phyloP scores from a whole-genome alignment of 352 stramenopile genomes.

The Phytophthora palmivora region DNA sequence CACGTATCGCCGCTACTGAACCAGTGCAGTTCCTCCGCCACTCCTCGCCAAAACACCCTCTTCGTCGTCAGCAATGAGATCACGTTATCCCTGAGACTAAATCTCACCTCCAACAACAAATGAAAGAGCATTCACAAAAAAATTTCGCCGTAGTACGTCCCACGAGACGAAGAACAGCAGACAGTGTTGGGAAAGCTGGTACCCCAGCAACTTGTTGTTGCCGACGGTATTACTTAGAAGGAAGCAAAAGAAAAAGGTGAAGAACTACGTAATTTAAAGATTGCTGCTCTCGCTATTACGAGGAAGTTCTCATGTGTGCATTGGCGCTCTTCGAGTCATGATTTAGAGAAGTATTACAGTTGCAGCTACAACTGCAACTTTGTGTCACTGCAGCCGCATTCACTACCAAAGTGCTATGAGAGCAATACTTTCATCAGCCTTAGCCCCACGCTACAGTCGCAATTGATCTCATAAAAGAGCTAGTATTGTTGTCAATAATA shows the following conservation, averaged over 20 bases:
- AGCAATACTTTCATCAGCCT: neutral
- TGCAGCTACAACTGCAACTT: neutral
- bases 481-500: too few species aligned
- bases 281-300: neutral
- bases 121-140: too few species aligned
- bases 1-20: conserved; percentile 98
- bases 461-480: too few species aligned
- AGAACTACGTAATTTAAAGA: neutral
- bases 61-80: conserved; percentile 99
- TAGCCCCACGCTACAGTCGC: neutral
- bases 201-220: neutral
- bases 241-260: conserved; percentile 3
- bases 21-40: conserved; percentile 99
- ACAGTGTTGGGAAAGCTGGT: too few species aligned
- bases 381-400: neutral
- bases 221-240: conserved; percentile 8
- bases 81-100: conserved; percentile 93
- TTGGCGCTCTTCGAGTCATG: neutral
- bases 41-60: conserved; percentile 98
- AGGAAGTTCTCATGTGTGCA: neutral
- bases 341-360: neutral
- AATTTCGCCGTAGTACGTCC: too few species aligned
- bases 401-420: neutral
- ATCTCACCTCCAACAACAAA: too few species aligned
- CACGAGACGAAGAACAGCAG: too few species aligned